phyloP scores from a whole-genome alignment of 2,329 filamentous ascomycete genomes.

The Colletotrichum godetiae region DNA sequence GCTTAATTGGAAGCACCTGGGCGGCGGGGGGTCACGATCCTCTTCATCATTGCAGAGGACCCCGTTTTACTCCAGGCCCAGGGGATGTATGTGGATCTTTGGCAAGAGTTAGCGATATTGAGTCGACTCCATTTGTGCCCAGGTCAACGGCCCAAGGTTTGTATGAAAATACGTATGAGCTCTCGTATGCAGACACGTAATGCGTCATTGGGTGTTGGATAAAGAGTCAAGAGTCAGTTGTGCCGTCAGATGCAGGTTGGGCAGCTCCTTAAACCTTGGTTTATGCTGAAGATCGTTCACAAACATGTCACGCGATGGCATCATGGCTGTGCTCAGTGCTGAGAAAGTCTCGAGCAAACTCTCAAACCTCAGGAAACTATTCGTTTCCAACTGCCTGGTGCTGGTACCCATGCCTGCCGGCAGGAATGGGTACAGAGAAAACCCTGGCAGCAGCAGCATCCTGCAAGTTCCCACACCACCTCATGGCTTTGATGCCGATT shows the following conservation, averaged over 20 bases:
- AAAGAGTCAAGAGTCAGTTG: background rate
- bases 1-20: conserved; percentile 11
- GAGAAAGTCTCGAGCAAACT: background rate
- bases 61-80: background rate
- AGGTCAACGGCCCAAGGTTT: background rate
- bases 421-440: background rate
- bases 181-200: background rate
- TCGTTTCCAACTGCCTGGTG: conserved; percentile 19
- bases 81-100: conserved; percentile 9
- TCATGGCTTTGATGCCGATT: conserved; percentile 26
- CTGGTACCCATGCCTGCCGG: conserved; percentile 6
- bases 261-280: background rate
- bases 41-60: conserved; percentile 5
- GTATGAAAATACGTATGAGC: background rate
- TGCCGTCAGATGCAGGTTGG: background rate
- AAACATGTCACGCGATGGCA: background rate
- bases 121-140: background rate
- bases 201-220: background rate
- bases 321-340: background rate
- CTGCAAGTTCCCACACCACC: conserved; percentile 14
- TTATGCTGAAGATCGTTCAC: background rate
- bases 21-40: conserved; percentile 19
- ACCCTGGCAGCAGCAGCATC: conserved; percentile 1
- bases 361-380: background rate
- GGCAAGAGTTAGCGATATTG: conserved; percentile 10